These are phyloP conservation scores for Colletotrichum tropicale DNA, from an alignment of 2,329 filamentous ascomycete genomes.

Conservation along the genomic window DNA sequence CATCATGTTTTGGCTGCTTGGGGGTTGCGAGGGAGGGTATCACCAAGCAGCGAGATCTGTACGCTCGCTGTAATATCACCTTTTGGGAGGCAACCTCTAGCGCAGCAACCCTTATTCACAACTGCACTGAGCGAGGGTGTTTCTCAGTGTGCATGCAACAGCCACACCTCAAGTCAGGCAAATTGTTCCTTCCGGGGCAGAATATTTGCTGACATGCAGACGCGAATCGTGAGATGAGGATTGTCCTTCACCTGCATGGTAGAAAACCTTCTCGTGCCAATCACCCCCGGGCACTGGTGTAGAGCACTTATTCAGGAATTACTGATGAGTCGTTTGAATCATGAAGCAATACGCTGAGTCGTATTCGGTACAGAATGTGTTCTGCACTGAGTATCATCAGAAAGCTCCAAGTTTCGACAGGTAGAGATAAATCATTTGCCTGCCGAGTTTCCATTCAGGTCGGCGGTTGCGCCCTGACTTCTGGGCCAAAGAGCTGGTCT, in stretches of 20 bases:
- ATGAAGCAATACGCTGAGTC: not conserved
- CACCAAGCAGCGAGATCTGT: fast-evolving
- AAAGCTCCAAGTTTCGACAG: fast-evolving
- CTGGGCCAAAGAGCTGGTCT: fast-evolving
- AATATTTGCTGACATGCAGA: not conserved
- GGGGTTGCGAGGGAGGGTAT: fast-evolving
- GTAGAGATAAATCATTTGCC: not conserved
- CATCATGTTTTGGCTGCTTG: not conserved
- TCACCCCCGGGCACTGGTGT: fast-evolving
- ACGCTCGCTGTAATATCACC: fast-evolving
- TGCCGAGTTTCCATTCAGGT: not conserved
- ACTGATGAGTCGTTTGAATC: not conserved
- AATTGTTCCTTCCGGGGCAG: fast-evolving
- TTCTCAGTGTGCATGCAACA: fast-evolving
- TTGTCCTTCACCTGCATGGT: not conserved
- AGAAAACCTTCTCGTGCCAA: not conserved
- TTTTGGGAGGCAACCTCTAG: not conserved
- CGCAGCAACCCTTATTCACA: not conserved
- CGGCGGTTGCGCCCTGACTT: fast-evolving
- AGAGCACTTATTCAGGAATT: fast-evolving
- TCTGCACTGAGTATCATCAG: not conserved
- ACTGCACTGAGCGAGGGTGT: not conserved
- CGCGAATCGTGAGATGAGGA: not conserved
- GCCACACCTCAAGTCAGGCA: not conserved
- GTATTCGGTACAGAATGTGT: not conserved